Evolutionary conservation across 495 filamentous ascomycete species (phyloP), one percentile per base, ranked within the genome.

Genomic region (Massariosphaeria phaeospora): DNA sequence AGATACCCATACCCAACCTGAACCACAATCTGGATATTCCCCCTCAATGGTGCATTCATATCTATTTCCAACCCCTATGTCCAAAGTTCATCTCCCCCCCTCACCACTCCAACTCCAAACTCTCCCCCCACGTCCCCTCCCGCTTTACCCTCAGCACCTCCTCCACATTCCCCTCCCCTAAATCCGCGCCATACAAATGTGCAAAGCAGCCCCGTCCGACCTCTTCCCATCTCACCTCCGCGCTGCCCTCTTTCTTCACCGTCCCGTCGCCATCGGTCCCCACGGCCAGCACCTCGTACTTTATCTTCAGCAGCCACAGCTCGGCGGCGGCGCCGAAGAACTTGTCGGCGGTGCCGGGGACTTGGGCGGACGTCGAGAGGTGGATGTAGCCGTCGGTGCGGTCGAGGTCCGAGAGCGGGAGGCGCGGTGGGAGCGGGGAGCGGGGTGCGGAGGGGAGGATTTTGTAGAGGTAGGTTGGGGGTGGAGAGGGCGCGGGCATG

Each of bases 381-480:
- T 63, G 59, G 26, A 63, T 58, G 50, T 35, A 63, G 35, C 59
- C 55, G 35, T 63, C 59, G 13, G 43, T 58, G 18, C 29, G 27
- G 45, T 63, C 59, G 27, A 63, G 59, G n/a, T 48, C 49, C n/a
- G 59, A 63, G 42, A 63, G 55, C 4, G 59, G 59, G 17, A 63
- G 54, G 29, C 20, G 23, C 1, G 12, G 12, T 17, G 59, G 59
- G 23, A 63, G 50, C 7, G 59, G 59, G 3, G 47, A 34, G 12
- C 54, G 59, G 6, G 59, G 59, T n/a, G 59, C 59, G 45, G 43
- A 27, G 48, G 48, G 53, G 42, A 63, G 59, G 48, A 63, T 63
- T 51, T 63, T 63, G 48, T 54, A 63, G 36, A 63, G 54, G 50
- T 58, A 41, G 21, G 41, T 39, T 23, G 59, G 59, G 26, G 46